A percentile compares a stretch with the other conserved stretches of the same genome.
Evolutionary conservation across 768 basidiomycete species (phyloP).

Genomic region (Kwoniella heveanensis): DNA sequence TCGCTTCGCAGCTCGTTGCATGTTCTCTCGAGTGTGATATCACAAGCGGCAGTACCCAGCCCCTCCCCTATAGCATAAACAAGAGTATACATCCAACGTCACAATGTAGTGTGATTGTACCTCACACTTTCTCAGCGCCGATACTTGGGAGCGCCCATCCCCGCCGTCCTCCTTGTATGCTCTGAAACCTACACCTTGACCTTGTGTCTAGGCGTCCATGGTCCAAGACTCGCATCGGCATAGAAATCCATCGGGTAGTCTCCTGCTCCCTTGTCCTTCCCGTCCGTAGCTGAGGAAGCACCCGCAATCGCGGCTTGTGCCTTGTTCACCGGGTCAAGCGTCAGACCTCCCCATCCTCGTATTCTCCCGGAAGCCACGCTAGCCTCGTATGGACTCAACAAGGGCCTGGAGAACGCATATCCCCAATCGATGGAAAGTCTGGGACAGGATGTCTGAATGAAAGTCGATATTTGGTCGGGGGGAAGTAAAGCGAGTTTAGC

Average conservation of each 20-base stretch:
- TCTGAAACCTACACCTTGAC: constrained; percentile 2
- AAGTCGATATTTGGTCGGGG: constrained; percentile 75
- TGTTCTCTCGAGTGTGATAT: no score
- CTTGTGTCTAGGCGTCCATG: constrained; percentile 54
- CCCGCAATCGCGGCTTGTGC: neutral
- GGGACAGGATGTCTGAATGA: constrained; percentile 96
- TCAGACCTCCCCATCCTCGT: constrained; percentile 65
- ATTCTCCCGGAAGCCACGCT: constrained; percentile 76
- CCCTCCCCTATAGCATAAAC: no score
- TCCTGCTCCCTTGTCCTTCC: constrained; percentile 53
- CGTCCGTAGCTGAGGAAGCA: neutral
- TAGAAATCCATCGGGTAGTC: constrained; percentile 98
- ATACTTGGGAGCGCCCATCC: no score
- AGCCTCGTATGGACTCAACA: constrained; percentile 91
- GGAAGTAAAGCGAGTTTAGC: constrained; percentile 82
- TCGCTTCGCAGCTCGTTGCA: no score
- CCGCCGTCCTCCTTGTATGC: no score
- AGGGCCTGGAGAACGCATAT: constrained; percentile 84
- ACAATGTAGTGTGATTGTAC: no score
- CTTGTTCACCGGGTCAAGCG: constrained; percentile 11
- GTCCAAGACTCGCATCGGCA: constrained; percentile 47
- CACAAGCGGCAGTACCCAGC: no score
- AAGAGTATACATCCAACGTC: no score
- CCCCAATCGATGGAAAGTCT: constrained; percentile 98
- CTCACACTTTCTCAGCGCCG: no score